Evolutionary conservation across 1,139 yeast species (phyloP), one percentile per base, ranked within the genome.

Genomic region (Kurtzmaniella quercitrusa): DNA sequence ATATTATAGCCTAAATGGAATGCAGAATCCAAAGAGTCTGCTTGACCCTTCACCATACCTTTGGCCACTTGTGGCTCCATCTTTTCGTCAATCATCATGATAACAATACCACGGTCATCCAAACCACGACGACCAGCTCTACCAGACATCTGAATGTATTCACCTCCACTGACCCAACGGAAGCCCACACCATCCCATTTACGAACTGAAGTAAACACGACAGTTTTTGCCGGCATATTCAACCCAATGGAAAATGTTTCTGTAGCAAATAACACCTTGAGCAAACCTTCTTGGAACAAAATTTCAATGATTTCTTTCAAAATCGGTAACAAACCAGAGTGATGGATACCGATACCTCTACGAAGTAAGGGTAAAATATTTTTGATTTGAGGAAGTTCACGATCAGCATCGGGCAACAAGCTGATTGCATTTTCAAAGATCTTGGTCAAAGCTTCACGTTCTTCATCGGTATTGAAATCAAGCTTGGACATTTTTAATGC

Each of bases 91-190:
- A 93, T 89, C 98, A 94, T 94, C 87, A 94, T 86, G 55, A 94
- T 93, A 43, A 94, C 98, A 61, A 93, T 91, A 68, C 99, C 99
- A 60, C 98, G 84, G 60, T 93, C 97, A 75, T 94, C 99, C 51
- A 94, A 77, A 56, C 99, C 98, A 76, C 99, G 87, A 75, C 99
- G 91, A 56, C 99, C 99, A 15, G 99, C 99, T 68, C 99, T 84
- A 50, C 99, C 99, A 36, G 97, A 88, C 99, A 93, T 93, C 68
- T 94, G 99, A 55, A 93, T 94, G 65, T 93, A 94, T 66, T 94
- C 99, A 69, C 98, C 99, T 46, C 98, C 98, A 44, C 96, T 88
- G 34, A 94, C 96, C 98, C 98, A 93, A 65, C 99, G 82, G 71
- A 91, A 89, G 20, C 93, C 94, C 48, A 80, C 82, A 55, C 98